A percentile compares a stretch with the other conserved stretches of the same genome.
These are phyloP conservation scores for Trichoderma gracile DNA, from an alignment of 2,329 filamentous ascomycete species.

Conservation along the genomic window DNA sequence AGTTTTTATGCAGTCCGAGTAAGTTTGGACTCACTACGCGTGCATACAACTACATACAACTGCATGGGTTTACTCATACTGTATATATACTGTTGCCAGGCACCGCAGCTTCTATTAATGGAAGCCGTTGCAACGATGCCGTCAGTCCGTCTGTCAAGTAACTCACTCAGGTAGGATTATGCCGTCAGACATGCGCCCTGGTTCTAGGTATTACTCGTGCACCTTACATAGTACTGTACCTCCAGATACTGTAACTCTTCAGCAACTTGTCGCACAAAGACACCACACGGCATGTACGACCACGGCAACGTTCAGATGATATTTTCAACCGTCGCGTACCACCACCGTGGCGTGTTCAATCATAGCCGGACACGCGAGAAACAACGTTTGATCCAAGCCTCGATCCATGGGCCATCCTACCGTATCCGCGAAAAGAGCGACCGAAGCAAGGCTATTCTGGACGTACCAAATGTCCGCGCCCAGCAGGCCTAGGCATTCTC, in stretches of 20 bases:
- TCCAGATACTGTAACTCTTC: too few species aligned
- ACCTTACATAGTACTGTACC: background rate
- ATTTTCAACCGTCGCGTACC: background rate
- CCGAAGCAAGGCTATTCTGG: too few species aligned
- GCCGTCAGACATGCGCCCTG: slow-evolving; percentile 10
- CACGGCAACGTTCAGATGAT: background rate
- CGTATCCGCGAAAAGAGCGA: background rate
- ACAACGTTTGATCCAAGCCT: background rate
- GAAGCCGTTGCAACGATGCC: background rate
- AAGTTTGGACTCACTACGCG: background rate
- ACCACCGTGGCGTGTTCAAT: background rate
- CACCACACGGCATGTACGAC: background rate
- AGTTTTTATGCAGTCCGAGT: background rate
- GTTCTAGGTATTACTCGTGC: slow-evolving; percentile 2
- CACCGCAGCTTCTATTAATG: background rate
- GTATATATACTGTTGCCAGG: background rate
- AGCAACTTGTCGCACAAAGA: background rate
- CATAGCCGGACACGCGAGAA: background rate
- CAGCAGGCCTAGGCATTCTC: background rate
- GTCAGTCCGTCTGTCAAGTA: background rate
- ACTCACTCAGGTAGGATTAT: background rate
- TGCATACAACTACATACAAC: background rate
- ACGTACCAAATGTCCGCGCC: background rate
- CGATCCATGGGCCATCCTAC: background rate
- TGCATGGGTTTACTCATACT: background rate